A percentile compares a stretch with the other conserved stretches of the same genome.
Conservation (phyloP, 2,329 filamentous ascomycete species). For the Apiospora marii region DNA sequence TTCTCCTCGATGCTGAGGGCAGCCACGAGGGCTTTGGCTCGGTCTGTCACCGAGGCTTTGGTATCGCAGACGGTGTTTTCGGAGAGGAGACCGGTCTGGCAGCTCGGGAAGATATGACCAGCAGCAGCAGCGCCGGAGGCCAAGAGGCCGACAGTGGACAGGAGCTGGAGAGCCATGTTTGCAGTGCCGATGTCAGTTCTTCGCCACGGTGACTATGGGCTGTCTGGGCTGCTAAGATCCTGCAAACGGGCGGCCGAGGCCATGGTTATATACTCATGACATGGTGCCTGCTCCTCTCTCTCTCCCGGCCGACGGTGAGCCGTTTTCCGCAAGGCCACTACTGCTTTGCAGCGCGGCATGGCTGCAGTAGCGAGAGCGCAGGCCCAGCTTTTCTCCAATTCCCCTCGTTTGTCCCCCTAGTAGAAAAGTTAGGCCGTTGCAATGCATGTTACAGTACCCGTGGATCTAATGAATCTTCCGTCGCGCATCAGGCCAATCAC, state of each 20-base stretch:
- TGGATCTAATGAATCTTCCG: constrained; percentile 1
- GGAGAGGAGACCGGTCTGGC: constrained; percentile 34
- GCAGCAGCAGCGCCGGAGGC: constrained; percentile 34
- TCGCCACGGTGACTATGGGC: neutral
- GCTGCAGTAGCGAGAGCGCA: neutral
- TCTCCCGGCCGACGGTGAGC: constrained; percentile 8
- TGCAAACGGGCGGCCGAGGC: neutral
- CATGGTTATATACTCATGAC: neutral
- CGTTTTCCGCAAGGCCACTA: neutral
- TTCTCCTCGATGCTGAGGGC: constrained; percentile 37
- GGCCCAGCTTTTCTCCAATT: neutral
- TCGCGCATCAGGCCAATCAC: neutral
- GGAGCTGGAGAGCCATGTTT: constrained; percentile 32
- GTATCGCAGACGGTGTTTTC: constrained; percentile 37
- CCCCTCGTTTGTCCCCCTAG: no score
- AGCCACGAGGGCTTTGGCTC: constrained; percentile 35
- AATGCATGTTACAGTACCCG: constrained; percentile 16
- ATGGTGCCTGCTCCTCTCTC: neutral
- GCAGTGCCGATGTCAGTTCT: neutral
- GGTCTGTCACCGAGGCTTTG: constrained; percentile 31
- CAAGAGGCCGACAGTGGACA: constrained; percentile 31
- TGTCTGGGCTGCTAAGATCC: neutral
- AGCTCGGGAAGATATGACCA: constrained; percentile 38
- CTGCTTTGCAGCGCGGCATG: neutral
- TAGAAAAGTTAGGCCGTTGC: neutral